phyloP scores from a whole-genome alignment of 2,329 filamentous ascomycete genomes.

The Colletotrichum abscissum region DNA sequence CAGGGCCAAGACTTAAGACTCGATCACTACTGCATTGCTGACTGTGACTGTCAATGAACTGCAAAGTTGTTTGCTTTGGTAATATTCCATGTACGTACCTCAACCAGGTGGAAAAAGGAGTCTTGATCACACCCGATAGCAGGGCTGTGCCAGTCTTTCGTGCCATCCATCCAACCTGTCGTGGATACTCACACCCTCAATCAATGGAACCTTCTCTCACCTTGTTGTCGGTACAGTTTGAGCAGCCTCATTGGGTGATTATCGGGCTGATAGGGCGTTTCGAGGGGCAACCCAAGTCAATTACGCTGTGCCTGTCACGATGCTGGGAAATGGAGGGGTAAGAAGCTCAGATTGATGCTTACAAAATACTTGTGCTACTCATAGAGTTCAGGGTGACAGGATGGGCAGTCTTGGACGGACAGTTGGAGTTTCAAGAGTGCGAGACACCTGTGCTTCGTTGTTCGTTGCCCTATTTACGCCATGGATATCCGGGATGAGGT shows the following conservation, averaged over 20 bases:
- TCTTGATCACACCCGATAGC: conserved; percentile 18
- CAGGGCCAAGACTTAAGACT: conserved; percentile 1
- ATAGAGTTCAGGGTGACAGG: not conserved
- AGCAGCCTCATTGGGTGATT: not conserved
- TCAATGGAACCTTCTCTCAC: not conserved
- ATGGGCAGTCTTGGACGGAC: not conserved
- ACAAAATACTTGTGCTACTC: not conserved
- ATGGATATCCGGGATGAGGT: not conserved
- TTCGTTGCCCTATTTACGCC: not conserved
- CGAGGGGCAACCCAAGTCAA: not conserved
- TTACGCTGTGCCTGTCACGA: not conserved
- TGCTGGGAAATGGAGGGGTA: not conserved
- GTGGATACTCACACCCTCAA: not conserved
- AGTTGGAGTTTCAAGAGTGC: not conserved
- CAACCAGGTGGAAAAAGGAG: not conserved
- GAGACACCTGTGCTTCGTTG: not conserved
- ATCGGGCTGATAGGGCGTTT: not conserved
- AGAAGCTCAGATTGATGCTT: not conserved
- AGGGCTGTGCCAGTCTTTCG: conserved; percentile 2
- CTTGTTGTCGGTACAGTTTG: not conserved
- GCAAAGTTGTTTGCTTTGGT: not conserved
- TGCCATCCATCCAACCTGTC: not conserved
- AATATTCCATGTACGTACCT: not conserved
- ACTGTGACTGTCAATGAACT: not conserved
- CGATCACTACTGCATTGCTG: not conserved